phyloP scores from a whole-genome alignment of 441 rosid species.

The Manihot esculenta region DNA sequence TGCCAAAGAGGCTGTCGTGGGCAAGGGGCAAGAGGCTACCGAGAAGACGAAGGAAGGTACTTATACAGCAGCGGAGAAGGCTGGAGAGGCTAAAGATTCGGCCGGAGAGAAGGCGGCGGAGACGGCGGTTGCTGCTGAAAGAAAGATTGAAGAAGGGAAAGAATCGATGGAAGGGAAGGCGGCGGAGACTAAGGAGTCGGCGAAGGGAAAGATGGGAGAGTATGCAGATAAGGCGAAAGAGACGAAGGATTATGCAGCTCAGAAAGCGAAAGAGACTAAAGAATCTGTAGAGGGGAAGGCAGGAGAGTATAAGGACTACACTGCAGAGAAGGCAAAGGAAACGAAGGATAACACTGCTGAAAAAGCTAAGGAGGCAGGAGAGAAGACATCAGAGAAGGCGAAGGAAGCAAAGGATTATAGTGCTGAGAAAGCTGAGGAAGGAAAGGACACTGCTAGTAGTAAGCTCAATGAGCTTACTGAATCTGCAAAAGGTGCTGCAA shows the following conservation, averaged over 20 bases:
- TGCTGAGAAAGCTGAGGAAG: slow-evolving; percentile 37
- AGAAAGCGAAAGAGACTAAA: slow-evolving; percentile 30
- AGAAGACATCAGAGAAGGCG: slow-evolving; percentile 10
- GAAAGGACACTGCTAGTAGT: slow-evolving; percentile 36
- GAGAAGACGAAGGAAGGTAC: slow-evolving; percentile 18
- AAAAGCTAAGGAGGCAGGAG: slow-evolving; percentile 15
- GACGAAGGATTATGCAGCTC: too few species aligned
- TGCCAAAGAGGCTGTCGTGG: slow-evolving; percentile 59
- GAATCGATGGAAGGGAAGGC: slow-evolving; percentile 42
- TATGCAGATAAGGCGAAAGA: slow-evolving; percentile 46
- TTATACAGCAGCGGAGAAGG: slow-evolving; percentile 32
- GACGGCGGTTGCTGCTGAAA: slow-evolving; percentile 22
- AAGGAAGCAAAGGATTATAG: slow-evolving; percentile 24
- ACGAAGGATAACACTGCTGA: slow-evolving; percentile 25
- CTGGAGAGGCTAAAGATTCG: slow-evolving; percentile 27
- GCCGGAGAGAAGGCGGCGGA: slow-evolving; percentile 27
- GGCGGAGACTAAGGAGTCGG: slow-evolving; percentile 48
- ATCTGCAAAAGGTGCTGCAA: slow-evolving; percentile 51
- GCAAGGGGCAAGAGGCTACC: slow-evolving; percentile 40
- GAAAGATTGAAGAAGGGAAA: slow-evolving; percentile 28
- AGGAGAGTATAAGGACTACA: slow-evolving; percentile 33
- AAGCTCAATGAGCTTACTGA: slow-evolving; percentile 53
- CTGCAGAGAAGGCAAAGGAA: slow-evolving; percentile 38
- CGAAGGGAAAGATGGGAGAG: slow-evolving; percentile 39
- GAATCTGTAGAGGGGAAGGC: slow-evolving; percentile 33